These are phyloP conservation scores for Volvox africanus DNA, from an alignment of 139 green algal species.

Conservation along the genomic window DNA sequence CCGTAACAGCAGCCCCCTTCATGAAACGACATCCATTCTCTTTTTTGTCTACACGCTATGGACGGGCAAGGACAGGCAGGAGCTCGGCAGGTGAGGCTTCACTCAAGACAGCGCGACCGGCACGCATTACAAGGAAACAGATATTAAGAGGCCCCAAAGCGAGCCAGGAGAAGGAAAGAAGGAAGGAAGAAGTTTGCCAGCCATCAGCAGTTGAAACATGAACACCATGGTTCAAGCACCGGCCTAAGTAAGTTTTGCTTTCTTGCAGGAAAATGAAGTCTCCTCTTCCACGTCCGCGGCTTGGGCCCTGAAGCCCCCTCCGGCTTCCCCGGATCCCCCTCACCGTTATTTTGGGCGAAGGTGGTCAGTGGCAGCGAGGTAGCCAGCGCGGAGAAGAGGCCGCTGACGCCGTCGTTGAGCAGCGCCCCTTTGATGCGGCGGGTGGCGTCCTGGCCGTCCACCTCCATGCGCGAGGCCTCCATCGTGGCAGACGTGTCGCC, in stretches of 20 bases:
- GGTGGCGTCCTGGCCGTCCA: slow-evolving; percentile 50
- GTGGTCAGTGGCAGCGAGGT: slow-evolving; percentile 78
- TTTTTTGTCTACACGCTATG: no score
- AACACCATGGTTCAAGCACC: no score
- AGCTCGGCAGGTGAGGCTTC: not conserved
- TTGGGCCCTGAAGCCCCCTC: not conserved
- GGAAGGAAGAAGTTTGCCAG: no score
- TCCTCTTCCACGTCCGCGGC: not conserved
- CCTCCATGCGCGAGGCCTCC: slow-evolving; percentile 69
- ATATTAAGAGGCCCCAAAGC: no score
- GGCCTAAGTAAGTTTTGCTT: no score
- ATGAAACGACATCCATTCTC: no score
- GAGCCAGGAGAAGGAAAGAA: no score
- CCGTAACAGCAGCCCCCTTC: no score
- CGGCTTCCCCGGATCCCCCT: not conserved
- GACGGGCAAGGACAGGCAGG: not conserved
- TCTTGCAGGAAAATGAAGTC: no score
- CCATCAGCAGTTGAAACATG: no score
- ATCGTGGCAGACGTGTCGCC: slow-evolving; percentile 83
- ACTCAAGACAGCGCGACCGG: no score
- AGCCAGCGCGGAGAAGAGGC: slow-evolving; percentile 72
- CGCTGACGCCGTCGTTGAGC: slow-evolving; percentile 74
- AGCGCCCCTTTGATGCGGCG: slow-evolving; percentile 71
- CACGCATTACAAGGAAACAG: no score
- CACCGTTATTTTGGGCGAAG: slow-evolving; percentile 85